Percentiles rank a stretch among this genome's conserved stretches.
These are phyloP conservation scores for Sequoia sempervirens DNA, from an alignment of 75 land plant species.

Conservation along the genomic window DNA sequence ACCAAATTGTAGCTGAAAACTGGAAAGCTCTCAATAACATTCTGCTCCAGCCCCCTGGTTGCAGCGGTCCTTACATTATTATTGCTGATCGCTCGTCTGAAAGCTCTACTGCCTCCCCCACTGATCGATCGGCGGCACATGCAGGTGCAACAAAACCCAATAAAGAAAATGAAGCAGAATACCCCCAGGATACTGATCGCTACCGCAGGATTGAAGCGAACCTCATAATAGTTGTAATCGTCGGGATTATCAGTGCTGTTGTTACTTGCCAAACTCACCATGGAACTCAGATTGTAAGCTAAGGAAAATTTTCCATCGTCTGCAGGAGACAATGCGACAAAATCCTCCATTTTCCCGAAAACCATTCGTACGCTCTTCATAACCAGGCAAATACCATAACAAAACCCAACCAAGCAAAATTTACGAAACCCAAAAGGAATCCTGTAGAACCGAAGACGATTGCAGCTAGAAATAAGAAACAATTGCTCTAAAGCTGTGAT, in stretches of 20 bases:
- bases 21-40: constrained; percentile 4
- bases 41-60: constrained; percentile 6
- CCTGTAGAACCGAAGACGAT: no score
- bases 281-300: background rate
- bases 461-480: no score
- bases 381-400: no score
- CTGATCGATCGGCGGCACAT: constrained; percentile 46
- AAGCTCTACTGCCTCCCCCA: background rate
- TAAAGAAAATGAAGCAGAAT: constrained; percentile 54
- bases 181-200: constrained; percentile 60
- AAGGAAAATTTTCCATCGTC: background rate
- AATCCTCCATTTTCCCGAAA: background rate
- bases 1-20: background rate
- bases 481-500: no score
- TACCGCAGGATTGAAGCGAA: constrained; percentile 45
- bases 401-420: no score
- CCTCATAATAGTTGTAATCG: background rate
- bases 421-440: background rate
- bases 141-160: constrained; percentile 71
- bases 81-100: constrained; percentile 6
- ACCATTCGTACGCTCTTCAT: background rate
- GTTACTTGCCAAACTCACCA: background rate
- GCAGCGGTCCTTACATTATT: background rate
- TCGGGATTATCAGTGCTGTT: background rate
- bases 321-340: background rate